Conservation (phyloP, 2,329 filamentous ascomycete species). For the Fusarium pininemorale region DNA sequence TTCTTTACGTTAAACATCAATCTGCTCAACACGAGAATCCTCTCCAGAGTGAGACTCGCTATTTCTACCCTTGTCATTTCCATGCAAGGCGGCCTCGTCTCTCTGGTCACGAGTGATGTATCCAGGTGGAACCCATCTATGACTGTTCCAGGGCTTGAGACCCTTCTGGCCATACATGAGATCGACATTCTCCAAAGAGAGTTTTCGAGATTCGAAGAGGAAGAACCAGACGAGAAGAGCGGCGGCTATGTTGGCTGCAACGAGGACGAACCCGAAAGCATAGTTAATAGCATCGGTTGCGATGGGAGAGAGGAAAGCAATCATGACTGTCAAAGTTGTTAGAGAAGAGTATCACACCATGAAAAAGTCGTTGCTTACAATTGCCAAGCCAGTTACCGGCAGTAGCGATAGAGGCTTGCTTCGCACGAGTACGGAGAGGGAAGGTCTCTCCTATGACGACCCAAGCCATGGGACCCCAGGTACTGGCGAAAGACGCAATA, state of each 20-base stretch:
- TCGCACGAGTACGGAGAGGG: slow-evolving; percentile 63
- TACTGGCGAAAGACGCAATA: slow-evolving; percentile 75
- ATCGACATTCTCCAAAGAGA: slow-evolving; percentile 77
- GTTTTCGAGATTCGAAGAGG: slow-evolving; percentile 70
- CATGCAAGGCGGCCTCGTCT: slow-evolving; percentile 43
- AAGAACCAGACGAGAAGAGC: slow-evolving; percentile 73
- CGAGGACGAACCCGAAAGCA: slow-evolving; percentile 72
- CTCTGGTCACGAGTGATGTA: slow-evolving; percentile 53
- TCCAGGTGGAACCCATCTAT: slow-evolving; percentile 60
- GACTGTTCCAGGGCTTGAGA: slow-evolving; percentile 70
- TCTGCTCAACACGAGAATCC: slow-evolving; percentile 29
- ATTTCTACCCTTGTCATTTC: slow-evolving; percentile 36
- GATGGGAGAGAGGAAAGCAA: slow-evolving; percentile 74
- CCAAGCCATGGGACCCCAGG: slow-evolving; percentile 78
- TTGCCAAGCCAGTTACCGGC: slow-evolving; percentile 68
- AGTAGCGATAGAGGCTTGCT: slow-evolving; percentile 64
- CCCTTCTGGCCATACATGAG: slow-evolving; percentile 70
- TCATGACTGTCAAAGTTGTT: slow-evolving; percentile 56
- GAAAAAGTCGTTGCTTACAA: slow-evolving; percentile 47
- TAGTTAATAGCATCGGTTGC: slow-evolving; percentile 70
- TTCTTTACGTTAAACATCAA: slow-evolving; percentile 16
- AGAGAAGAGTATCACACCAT: neutral
- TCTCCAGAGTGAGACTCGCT: slow-evolving; percentile 36
- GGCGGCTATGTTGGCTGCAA: slow-evolving; percentile 67
- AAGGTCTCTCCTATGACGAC: slow-evolving; percentile 74